phyloP scores from a whole-genome alignment of 495 filamentous ascomycete genomes.

The Xylaria bambusicola region DNA sequence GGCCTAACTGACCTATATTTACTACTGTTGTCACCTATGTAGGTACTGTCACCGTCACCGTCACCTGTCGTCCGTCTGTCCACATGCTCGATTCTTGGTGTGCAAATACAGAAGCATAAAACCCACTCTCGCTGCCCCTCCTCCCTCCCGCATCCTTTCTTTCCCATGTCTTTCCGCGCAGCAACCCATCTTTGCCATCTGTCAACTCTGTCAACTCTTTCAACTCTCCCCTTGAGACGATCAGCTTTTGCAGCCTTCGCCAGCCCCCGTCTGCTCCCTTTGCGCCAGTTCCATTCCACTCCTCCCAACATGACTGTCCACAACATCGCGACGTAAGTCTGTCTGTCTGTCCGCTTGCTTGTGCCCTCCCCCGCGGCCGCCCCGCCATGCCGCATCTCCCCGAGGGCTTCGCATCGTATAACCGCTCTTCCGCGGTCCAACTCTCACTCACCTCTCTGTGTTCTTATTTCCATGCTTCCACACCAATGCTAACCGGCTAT shows the following conservation, averaged over 20 bases:
- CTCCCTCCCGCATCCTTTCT: slow-evolving; percentile 1
- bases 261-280: slow-evolving; percentile 19
- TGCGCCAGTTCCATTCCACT: slow-evolving; percentile 43
- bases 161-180: slow-evolving; percentile 31
- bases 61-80: not conserved
- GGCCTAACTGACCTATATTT: too few relatives aligned
- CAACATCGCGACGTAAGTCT: slow-evolving; percentile 42
- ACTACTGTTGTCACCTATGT: too few relatives aligned
- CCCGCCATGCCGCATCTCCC: too few relatives aligned
- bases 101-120: slow-evolving; percentile 26
- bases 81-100: too few relatives aligned
- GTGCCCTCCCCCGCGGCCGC: not conserved
- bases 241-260: slow-evolving; percentile 22
- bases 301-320: slow-evolving; percentile 49
- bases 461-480: slow-evolving; percentile 7
- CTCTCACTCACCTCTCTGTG: too few relatives aligned
- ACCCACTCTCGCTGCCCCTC: slow-evolving; percentile 27
- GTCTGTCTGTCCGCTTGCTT: slow-evolving; percentile 3
- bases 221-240: slow-evolving; percentile 27
- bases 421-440: too few relatives aligned
- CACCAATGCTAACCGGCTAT: slow-evolving; percentile 23
- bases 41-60: not conserved
- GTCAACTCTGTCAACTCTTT: too few relatives aligned
- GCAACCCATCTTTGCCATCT: slow-evolving; percentile 25
- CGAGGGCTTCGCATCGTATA: too few relatives aligned